Base-by-base conservation (phyloP, 148 eudicot species). In the Cornus kousa region DNA sequence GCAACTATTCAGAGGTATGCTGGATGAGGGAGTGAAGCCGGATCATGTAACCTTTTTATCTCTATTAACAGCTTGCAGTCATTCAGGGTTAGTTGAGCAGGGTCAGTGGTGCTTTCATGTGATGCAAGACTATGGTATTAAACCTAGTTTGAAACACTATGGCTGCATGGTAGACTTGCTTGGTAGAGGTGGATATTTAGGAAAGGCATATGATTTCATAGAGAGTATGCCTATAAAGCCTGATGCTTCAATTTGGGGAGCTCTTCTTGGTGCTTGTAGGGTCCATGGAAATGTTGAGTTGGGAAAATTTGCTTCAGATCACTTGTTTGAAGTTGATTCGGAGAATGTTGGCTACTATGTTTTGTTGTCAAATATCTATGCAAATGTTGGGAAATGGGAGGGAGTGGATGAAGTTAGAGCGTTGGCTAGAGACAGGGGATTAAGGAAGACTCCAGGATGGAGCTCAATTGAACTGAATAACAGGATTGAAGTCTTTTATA, bases 391-490 rank as follows among this genome's bases (percentile, higher is more conserved):
- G 67, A 82, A 87, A 81, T 92, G 94, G 94, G 94, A 90, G 22
- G 91, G 89, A 55, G 94, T 85, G 70, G 80, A 88, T 75, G 87
- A 83, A 83, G 88, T 89, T 67, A 87, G 97, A 86, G 85, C 91
- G 70, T 80, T 86, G 79, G 97, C 97, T 75, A 71, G 74, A 80
- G 86, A 80, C 74, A 88, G 74, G 82, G 94, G 94, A 83, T 77
- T 92, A 87, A 85, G 79, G 89, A 91, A 91, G 84, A 92, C 94
- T 35, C 97, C 97, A 14, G 97, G 94, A 23, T 92, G 97, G 94
- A 92, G 94, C 78, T 90, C 92, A 35, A 82, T 88, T 69, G 97
- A 90, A 80, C 72, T 83, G 59, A 78, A 82, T 75, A 85, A 86
- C 81, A 86, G 78, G 75, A 77, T 86, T 66, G 91, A 86, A 71